Base-by-base conservation (phyloP, 192 early-diverging fungal genomes). In the Spizellomyces sp. region DNA sequence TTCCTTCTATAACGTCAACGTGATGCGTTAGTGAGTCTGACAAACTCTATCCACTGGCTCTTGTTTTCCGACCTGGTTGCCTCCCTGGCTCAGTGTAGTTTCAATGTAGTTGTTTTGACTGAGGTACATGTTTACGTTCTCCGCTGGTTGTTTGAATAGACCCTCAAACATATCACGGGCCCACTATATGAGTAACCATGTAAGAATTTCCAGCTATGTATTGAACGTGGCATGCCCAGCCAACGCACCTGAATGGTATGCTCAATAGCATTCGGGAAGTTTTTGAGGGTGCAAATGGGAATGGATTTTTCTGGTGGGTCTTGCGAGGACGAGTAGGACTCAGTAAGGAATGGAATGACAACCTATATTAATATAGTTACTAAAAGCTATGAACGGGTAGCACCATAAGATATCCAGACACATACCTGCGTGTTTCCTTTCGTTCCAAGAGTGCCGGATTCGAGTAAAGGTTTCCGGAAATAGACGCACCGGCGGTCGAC, bases 301-400 rank as follows among this genome's bases (percentile, higher is more conserved):
- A 94, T 95, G 42, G 92, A 90, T 84, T 95, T 98, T 79, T 99
- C 98, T 48, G 94, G 94, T 0, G 98, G 98, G 77, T 99, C 98
- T 69, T 94, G 92, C 47, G 96, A 98, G 19, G 95, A 98, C 4
- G 94, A 94, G 84, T 99, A 99, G 8, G 96, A 96, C 84, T 99
- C 98, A 6, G 98, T 99, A 69, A 98, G 75, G 79, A 86, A 88
- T 14, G 98, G 98, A 76, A 99, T 79, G 14, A 99, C 90, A 36
- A 36, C 27, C 27, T 36, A 36, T 36, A 36, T 2, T 14, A 99
- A n/a, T 55, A 55, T 2, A 2, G 52, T 2, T 19, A 55, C 3
- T 55, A 3, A n/a, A 55, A 55, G 52, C 52, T 0, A 2, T 55
- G 15, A n/a, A 19, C 15, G 19, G 15, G 52, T 55, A 52, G 15